These are phyloP conservation scores for Pseudogymnoascus sp. DNA, from an alignment of 2,329 filamentous ascomycete species.

Conservation along the genomic window DNA sequence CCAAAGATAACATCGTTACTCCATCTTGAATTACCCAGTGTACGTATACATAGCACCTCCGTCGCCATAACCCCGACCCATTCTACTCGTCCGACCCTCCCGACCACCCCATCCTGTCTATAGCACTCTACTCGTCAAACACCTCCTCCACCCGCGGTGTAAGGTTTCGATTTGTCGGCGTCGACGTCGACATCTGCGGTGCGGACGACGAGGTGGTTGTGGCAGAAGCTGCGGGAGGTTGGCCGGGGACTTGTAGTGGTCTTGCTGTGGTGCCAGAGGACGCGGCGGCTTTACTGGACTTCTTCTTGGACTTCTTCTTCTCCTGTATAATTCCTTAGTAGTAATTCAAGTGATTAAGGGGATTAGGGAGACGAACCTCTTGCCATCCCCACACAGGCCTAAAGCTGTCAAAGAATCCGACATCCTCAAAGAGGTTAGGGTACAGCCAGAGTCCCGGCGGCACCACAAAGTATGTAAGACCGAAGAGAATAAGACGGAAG, in stretches of 20 bases:
- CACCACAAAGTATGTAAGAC: slow-evolving; percentile 76
- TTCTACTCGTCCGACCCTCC: not conserved
- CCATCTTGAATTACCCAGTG: not conserved
- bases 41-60: not conserved
- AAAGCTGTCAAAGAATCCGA: slow-evolving; percentile 97
- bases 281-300: slow-evolving; percentile 23
- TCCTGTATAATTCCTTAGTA: slow-evolving; percentile 17
- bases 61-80: not conserved
- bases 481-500: slow-evolving; percentile 90
- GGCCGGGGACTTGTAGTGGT: slow-evolving; percentile 23
- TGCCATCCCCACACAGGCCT: slow-evolving; percentile 97
- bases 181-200: slow-evolving; percentile 28
- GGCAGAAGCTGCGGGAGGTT: slow-evolving; percentile 26
- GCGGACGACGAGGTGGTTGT: slow-evolving; percentile 30
- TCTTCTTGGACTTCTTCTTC: slow-evolving; percentile 31
- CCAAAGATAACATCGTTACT: not conserved
- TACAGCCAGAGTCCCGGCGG: slow-evolving; percentile 95
- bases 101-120: not conserved
- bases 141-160: slow-evolving; percentile 38
- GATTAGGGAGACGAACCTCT: slow-evolving; percentile 54
- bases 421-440: slow-evolving; percentile 96
- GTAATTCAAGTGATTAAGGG: not conserved
- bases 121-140: slow-evolving; percentile 19
- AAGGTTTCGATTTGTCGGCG: slow-evolving; percentile 31
- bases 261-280: slow-evolving; percentile 22